Base-by-base conservation (phyloP, 352 stramenopile genomes). In the Phytophthora sp. region DNA sequence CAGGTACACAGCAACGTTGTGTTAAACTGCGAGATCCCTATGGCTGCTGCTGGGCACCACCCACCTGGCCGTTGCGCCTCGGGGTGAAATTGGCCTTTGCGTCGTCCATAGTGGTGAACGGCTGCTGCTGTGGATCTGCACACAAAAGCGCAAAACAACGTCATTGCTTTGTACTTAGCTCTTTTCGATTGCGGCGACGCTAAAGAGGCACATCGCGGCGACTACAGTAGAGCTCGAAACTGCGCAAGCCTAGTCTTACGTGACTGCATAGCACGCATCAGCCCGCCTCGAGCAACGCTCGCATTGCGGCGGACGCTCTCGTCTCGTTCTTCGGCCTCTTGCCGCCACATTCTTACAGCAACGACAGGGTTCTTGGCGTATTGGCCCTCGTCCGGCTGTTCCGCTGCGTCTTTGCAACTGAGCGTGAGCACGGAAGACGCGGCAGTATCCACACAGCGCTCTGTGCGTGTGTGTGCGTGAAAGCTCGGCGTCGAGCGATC, bases 281-380 rank as follows among this genome's bases (percentile, higher is more conserved):
- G 38, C 61, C 63, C 55, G 71, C 66, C 66, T 71, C n/a, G 33
- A 51, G 47, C 51, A 47, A 42, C 39, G 20, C 29, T 24, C 0
- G 26, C 26, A 16, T 18, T 27, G 9, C 46, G 0, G 15, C n/a
- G 49, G 7, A 20, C 23, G 4, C 7, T 26, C 26, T 51, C 24
- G 21, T 31, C 38, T 13, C 20, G 20, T 7, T 11, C 1, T 41
- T 33, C 21, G 23, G 20, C 30, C 18, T 57, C 35, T 39, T 61
- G 41, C n/a, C 29, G 51, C 23, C 49, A 44, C 56, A 71, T 67
- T 60, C 12, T 63, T n/a, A 21, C 13, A 23, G 50, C 13, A 24
- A 67, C 21, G 33, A 67, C 12, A 24, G 33, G 36, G 49, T 68
- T 39, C 3, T 66, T 54, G 29, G 35, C 2, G 21, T 18, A 39